These are phyloP conservation scores for Taxillus chinensis DNA, from an alignment of 164 flowering plant species.

Conservation along the genomic window DNA sequence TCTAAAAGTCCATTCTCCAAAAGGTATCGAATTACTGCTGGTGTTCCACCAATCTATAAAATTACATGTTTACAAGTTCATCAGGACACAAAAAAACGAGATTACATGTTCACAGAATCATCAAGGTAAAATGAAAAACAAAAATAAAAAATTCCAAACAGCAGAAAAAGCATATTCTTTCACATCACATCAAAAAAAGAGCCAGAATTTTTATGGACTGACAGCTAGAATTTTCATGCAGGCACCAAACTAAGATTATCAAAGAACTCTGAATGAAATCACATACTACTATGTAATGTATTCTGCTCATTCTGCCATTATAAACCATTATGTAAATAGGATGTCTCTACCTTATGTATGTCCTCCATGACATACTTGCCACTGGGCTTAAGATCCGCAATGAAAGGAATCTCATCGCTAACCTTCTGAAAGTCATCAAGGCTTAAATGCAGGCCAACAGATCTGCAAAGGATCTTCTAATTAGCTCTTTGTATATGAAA, in stretches of 20 bases:
- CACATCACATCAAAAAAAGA: too few species aligned
- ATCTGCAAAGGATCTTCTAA: constrained; percentile 42
- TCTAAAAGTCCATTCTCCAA: constrained; percentile 68
- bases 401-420: constrained; percentile 84
- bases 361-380: constrained; percentile 99
- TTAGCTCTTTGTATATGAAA: constrained; percentile 8
- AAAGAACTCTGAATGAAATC: too few species aligned
- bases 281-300: too few species aligned
- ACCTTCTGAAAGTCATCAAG: constrained; percentile 96
- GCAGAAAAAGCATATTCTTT: too few species aligned
- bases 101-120: not conserved
- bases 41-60: constrained; percentile 89
- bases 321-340: not conserved
- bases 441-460: constrained; percentile 76
- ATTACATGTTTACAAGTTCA: not conserved
- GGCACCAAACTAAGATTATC: too few species aligned
- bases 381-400: constrained; percentile 98
- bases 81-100: not conserved
- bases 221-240: too few species aligned
- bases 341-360: constrained; percentile 64
- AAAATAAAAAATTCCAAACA: not conserved
- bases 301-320: too few species aligned
- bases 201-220: too few species aligned
- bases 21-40: constrained; percentile 80
- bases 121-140: not conserved